Conservation (phyloP, 192 early-diverging fungal species). For the Coemansia sp. region DNA sequence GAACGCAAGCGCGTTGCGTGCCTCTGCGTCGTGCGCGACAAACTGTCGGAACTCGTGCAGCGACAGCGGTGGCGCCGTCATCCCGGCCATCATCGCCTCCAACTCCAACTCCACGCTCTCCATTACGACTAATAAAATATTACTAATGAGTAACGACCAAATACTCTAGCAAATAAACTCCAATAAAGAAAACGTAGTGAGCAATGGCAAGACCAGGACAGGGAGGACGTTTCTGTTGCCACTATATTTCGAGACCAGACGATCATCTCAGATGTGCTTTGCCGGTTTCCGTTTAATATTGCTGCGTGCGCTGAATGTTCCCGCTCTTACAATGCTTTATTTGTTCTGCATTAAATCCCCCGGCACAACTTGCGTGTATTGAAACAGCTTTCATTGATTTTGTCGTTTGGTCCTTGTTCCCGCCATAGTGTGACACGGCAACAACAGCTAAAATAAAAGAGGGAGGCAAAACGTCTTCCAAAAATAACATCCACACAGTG, state of each 20-base stretch:
- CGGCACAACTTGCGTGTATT: too few species aligned
- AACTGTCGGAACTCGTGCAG: constrained; percentile 43
- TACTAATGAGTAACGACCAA: too few species aligned
- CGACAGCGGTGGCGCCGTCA: constrained; percentile 40
- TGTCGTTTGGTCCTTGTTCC: too few species aligned
- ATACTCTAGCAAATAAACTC: not conserved
- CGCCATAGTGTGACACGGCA: too few species aligned
- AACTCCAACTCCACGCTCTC: constrained; percentile 9
- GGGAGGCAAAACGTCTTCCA: too few species aligned
- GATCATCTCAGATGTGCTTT: not conserved
- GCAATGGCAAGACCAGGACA: not conserved
- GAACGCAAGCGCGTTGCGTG: constrained; percentile 42
- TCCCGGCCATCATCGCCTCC: constrained; percentile 46
- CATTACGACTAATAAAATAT: not conserved
- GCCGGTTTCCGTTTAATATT: not conserved
- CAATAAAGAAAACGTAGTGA: not conserved
- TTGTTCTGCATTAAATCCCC: too few species aligned
- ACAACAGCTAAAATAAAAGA: too few species aligned
- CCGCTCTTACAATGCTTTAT: not conserved
- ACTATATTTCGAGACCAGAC: not conserved
- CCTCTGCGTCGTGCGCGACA: constrained; percentile 24
- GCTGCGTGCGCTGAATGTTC: not conserved
- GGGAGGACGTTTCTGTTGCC: not conserved
- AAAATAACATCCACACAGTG: too few species aligned
- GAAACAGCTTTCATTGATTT: too few species aligned